A percentile compares a stretch with the other conserved stretches of the same genome.
Evolutionary conservation across 2,329 filamentous ascomycete species (phyloP).

Genomic region (Zymoseptoria tritici): DNA sequence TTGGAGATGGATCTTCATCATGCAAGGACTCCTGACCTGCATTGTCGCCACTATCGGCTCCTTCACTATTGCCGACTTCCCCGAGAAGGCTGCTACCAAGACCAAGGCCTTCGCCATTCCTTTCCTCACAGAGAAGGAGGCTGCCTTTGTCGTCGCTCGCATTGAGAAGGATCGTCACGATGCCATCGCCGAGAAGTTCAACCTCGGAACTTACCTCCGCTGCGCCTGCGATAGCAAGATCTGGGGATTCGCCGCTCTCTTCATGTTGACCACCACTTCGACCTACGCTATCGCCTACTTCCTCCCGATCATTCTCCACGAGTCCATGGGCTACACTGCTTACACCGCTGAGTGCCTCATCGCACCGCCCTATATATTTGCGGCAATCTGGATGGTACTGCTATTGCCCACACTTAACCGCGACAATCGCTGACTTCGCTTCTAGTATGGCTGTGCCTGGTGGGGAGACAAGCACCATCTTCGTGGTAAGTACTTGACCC

Average conservation of each 20-base stretch:
- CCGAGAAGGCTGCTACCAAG: conserved; percentile 34
- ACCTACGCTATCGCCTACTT: conserved; percentile 32
- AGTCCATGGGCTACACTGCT: conserved; percentile 29
- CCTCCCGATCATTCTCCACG: conserved; percentile 32
- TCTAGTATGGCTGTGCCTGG: conserved; percentile 24
- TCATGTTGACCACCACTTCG: conserved; percentile 46
- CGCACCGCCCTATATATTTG: conserved; percentile 26
- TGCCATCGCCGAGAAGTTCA: conserved; percentile 43
- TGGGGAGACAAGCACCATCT: conserved; percentile 3
- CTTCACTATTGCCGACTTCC: conserved; percentile 40
- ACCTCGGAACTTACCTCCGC: conserved; percentile 28
- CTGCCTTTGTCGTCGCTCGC: conserved; percentile 43
- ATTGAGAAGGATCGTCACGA: conserved; percentile 49
- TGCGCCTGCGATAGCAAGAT: conserved; percentile 44
- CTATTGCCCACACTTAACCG: too few species aligned
- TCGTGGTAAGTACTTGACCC: too few species aligned
- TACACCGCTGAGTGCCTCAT: conserved; percentile 28
- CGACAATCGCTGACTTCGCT: too few species aligned
- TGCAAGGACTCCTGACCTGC: conserved; percentile 37
- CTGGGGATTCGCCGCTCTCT: conserved; percentile 47
- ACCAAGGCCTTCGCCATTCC: conserved; percentile 28
- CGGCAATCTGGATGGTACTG: conserved; percentile 32
- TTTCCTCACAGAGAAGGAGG: conserved; percentile 42
- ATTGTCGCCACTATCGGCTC: conserved; percentile 35
- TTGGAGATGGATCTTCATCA: conserved; percentile 42